These are phyloP conservation scores for Parachaetomium inaequale DNA, from an alignment of 495 filamentous ascomycete genomes.

Conservation along the genomic window DNA sequence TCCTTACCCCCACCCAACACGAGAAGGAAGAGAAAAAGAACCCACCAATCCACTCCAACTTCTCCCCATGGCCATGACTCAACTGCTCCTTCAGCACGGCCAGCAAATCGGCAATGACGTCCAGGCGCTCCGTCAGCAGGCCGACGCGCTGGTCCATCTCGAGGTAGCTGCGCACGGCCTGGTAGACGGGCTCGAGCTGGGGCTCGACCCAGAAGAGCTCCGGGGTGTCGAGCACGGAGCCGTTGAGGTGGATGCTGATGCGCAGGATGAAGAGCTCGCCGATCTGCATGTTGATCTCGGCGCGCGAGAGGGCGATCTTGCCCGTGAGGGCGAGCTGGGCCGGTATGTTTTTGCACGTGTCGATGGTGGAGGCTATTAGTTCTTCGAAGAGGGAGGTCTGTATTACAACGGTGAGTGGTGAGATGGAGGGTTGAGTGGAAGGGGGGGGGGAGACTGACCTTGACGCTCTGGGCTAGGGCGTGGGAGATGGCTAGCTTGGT, in stretches of 20 bases:
- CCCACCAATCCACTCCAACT: constrained; percentile 92
- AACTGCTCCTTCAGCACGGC: constrained; percentile 95
- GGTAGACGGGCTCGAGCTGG: constrained; percentile 90
- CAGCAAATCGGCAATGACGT: constrained; percentile 91
- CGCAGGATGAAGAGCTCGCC: constrained; percentile 95
- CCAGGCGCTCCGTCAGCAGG: constrained; percentile 80
- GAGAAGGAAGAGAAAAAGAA: constrained; percentile 14
- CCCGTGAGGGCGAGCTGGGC: constrained; percentile 86
- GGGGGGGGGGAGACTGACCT: constrained; percentile 46
- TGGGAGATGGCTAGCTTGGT: constrained; percentile 95
- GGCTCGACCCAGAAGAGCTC: constrained; percentile 99
- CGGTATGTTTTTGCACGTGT: constrained; percentile 83
- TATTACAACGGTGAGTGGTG: constrained; percentile 8
- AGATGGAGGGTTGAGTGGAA: neutral
- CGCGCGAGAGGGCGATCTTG: constrained; percentile 75
- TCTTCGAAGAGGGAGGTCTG: constrained; percentile 97
- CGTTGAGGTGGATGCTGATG: constrained; percentile 97
- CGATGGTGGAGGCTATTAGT: constrained; percentile 87
- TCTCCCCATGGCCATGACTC: constrained; percentile 93
- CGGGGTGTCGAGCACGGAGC: constrained; percentile 92
- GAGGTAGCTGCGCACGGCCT: constrained; percentile 88
- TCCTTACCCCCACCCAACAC: neutral
- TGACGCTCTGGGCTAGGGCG: constrained; percentile 89
- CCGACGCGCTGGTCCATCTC: constrained; percentile 97
- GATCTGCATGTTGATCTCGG: constrained; percentile 97